Percentiles rank a stretch among this genome's conserved stretches.
Conservation (phyloP, 768 basidiomycete species). For the Hericium coralloides region DNA sequence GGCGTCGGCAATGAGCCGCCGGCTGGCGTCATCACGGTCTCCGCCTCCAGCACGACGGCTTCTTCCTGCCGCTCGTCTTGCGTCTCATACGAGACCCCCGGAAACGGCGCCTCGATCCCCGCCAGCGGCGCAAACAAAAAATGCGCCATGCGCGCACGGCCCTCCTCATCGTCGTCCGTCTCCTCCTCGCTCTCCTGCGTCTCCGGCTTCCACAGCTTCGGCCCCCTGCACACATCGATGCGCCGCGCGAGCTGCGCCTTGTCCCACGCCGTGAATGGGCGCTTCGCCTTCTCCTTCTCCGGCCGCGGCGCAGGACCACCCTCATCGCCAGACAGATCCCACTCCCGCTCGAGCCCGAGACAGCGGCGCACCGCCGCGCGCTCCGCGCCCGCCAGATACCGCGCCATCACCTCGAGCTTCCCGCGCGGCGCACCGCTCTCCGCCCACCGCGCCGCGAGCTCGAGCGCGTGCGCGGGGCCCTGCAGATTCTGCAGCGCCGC, state of each 20-base stretch:
- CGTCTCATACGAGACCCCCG: background rate
- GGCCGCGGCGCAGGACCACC: too few species aligned
- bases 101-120: background rate
- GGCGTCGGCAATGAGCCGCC: background rate
- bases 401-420: conserved; percentile 36
- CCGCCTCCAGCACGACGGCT: background rate
- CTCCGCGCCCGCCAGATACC: conserved; percentile 31
- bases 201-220: background rate
- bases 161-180: conserved; percentile 7
- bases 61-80: background rate
- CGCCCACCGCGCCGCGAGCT: conserved; percentile 45
- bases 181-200: conserved; percentile 4
- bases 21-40: background rate
- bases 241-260: conserved; percentile 2
- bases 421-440: conserved; percentile 34
- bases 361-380: conserved; percentile 21
- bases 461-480: conserved; percentile 33
- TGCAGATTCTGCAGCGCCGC: conserved; percentile 58
- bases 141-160: conserved; percentile 5
- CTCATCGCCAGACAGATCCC: too few species aligned
- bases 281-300: too few species aligned
- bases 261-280: too few species aligned
- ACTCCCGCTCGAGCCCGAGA: background rate
- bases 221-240: background rate
- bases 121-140: conserved; percentile 2